These are phyloP conservation scores for Trametes cingulata DNA, from an alignment of 768 basidiomycete species.

Conservation along the genomic window DNA sequence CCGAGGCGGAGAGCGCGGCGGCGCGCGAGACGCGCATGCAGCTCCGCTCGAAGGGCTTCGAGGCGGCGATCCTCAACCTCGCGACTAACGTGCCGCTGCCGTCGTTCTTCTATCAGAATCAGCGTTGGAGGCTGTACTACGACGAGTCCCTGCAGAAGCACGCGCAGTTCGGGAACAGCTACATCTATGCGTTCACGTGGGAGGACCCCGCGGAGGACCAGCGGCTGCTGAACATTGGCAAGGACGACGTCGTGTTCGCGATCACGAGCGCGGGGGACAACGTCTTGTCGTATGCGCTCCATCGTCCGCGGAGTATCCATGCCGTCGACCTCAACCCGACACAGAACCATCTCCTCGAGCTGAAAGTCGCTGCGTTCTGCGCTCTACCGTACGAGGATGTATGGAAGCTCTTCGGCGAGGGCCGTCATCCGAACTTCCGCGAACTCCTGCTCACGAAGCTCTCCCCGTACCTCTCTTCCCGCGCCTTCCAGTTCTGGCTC, in stretches of 20 bases:
- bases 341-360: constrained; percentile 76
- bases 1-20: constrained; percentile 41
- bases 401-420: constrained; percentile 68
- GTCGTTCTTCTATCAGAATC: constrained; percentile 63
- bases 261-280: constrained; percentile 84
- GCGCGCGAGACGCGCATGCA: constrained; percentile 37
- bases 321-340: constrained; percentile 77
- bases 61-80: constrained; percentile 46
- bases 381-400: constrained; percentile 61
- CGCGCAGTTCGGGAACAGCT: constrained; percentile 57
- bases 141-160: constrained; percentile 60
- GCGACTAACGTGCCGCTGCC: constrained; percentile 49
- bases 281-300: constrained; percentile 73
- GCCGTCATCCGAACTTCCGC: constrained; percentile 60
- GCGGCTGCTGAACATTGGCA: constrained; percentile 55
- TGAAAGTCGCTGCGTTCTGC: constrained; percentile 70
- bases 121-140: constrained; percentile 71
- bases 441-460: constrained; percentile 58
- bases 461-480: constrained; percentile 67
- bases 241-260: constrained; percentile 66
- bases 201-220: constrained; percentile 80
- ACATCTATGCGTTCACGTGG: constrained; percentile 63
- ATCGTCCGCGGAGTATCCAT: constrained; percentile 67
- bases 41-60: constrained; percentile 18
- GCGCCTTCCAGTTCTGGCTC: constrained; percentile 78